Evolutionary conservation across 306 rosid genomes (phyloP).

Genomic region (Cucurbita ficifolia): DNA sequence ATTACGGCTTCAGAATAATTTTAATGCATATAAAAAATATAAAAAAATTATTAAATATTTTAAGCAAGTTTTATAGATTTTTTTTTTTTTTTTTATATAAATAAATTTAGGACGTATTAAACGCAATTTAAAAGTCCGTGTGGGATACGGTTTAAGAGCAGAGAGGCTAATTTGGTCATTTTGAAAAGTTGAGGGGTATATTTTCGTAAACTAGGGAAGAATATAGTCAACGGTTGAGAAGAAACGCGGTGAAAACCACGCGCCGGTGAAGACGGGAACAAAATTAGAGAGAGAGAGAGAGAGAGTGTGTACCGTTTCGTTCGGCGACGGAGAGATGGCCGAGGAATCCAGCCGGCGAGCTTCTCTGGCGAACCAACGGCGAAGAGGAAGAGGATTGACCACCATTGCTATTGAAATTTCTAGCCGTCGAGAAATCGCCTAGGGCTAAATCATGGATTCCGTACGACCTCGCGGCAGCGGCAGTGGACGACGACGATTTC

Average conservation of each 20-base stretch:
- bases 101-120: too few species aligned
- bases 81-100: too few species aligned
- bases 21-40: too few species aligned
- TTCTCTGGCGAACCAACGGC: constrained; percentile 64
- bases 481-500: background rate
- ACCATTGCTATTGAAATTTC: background rate
- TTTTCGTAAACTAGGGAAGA: background rate
- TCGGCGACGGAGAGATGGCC: constrained; percentile 29
- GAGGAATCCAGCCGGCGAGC: constrained; percentile 86
- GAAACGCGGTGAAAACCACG: background rate
- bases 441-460: constrained; percentile 18
- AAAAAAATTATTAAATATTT: too few species aligned
- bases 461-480: constrained; percentile 15
- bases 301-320: constrained; percentile 23
- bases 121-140: too few species aligned
- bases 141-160: too few species aligned
- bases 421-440: constrained; percentile 14
- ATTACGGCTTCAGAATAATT: too few species aligned
- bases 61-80: too few species aligned
- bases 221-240: background rate
- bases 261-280: background rate
- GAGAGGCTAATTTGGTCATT: background rate
- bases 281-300: background rate
- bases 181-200: background rate
- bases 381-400: constrained; percentile 18